Evolutionary conservation across 148 eudicot species (phyloP).

Genomic region (Bassia scoparia): DNA sequence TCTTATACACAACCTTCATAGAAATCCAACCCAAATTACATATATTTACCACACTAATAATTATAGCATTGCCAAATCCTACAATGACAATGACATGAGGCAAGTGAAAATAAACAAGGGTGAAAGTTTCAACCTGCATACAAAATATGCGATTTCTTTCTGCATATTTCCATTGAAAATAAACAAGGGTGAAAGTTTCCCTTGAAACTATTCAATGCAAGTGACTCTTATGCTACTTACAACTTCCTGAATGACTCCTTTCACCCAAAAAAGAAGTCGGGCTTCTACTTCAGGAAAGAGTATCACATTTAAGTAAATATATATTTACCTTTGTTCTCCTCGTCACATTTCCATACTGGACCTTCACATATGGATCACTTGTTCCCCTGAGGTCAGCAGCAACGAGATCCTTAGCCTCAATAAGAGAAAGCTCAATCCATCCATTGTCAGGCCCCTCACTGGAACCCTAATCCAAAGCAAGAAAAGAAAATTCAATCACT

Average conservation of each 20-base stretch:
- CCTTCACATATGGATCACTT: constrained; percentile 90
- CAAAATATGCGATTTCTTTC: too few species aligned
- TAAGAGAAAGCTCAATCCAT: constrained; percentile 70
- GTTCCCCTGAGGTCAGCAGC: constrained; percentile 97
- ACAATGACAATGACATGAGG: too few species aligned
- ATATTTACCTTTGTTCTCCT: constrained; percentile 64
- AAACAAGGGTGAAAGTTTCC: background rate
- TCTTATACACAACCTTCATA: constrained; percentile 68
- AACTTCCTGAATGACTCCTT: too few species aligned
- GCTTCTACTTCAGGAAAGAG: background rate
- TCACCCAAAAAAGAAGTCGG: background rate
- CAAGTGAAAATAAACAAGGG: too few species aligned
- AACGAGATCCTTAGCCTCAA: constrained; percentile 84
- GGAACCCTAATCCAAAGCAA: constrained; percentile 17
- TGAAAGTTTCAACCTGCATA: too few species aligned
- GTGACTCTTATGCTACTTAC: background rate
- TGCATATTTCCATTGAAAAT: too few species aligned
- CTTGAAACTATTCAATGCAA: background rate
- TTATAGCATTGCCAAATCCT: too few species aligned
- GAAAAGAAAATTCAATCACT: too few species aligned
- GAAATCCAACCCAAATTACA: constrained; percentile 4
- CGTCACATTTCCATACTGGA: constrained; percentile 77
- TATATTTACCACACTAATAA: background rate
- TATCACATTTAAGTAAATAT: background rate
- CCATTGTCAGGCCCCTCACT: constrained; percentile 28